phyloP scores from a whole-genome alignment of 495 filamentous ascomycete species.

The Paragyromitra xinjiangensis region DNA sequence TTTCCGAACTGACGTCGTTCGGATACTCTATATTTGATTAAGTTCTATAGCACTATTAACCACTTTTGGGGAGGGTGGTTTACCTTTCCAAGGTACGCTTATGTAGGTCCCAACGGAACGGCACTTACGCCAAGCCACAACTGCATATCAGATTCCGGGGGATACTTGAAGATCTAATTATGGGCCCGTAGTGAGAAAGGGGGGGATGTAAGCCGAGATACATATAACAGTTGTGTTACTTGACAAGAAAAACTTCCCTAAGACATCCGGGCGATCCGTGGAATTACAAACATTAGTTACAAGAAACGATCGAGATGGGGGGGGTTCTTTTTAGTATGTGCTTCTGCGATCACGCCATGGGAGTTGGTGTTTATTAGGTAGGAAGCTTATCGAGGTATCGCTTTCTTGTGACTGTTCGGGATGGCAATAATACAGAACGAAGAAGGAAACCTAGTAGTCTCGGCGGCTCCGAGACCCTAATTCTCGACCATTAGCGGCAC shows the following conservation, averaged over 20 bases:
- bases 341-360: not conserved
- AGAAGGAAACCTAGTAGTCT: too few relatives aligned
- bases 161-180: not conserved
- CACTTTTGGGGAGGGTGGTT: not conserved
- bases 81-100: not conserved
- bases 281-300: not conserved
- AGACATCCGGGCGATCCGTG: not conserved
- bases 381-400: too few relatives aligned
- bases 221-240: not conserved
- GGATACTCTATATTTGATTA: not conserved
- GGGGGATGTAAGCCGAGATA: not conserved
- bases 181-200: not conserved
- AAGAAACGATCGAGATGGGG: not conserved
- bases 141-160: not conserved
- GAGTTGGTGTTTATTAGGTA: not conserved
- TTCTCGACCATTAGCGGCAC: too few relatives aligned
- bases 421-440: too few relatives aligned
- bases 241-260: not conserved
- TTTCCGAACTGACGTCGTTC: not conserved
- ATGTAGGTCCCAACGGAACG: not conserved
- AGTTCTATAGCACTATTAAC: not conserved
- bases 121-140: not conserved
- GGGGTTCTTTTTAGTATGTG: not conserved
- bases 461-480: too few relatives aligned
- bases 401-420: too few relatives aligned